Percentiles rank a stretch among this genome's conserved stretches.
These are phyloP conservation scores for Sporothrix mexicana DNA, from an alignment of 2,329 filamentous ascomycete species.

Conservation along the genomic window DNA sequence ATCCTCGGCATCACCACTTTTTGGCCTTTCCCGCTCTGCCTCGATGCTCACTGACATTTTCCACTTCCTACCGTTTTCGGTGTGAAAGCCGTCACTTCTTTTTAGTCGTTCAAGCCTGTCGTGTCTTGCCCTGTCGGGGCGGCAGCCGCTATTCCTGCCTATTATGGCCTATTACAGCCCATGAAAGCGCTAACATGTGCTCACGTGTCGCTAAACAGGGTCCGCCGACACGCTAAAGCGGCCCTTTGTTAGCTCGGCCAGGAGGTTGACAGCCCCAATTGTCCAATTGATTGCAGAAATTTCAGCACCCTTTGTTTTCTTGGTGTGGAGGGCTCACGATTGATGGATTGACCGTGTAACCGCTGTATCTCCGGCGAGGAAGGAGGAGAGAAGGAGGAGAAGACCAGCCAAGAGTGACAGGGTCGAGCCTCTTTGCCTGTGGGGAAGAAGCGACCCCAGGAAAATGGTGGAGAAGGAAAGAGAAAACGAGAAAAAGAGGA, in stretches of 20 bases:
- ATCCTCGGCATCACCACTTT: neutral
- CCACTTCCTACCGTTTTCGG: slow-evolving; percentile 13
- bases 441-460: slow-evolving; percentile 10
- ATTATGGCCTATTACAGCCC: too few species aligned
- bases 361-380: slow-evolving; percentile 13
- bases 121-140: neutral
- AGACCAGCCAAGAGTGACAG: too few species aligned
- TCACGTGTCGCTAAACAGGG: slow-evolving; percentile 11
- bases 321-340: neutral
- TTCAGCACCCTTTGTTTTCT: neutral
- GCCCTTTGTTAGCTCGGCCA: neutral
- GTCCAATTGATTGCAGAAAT: neutral
- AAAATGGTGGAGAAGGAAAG: slow-evolving; percentile 21
- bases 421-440: neutral
- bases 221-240: slow-evolving; percentile 1
- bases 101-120: neutral
- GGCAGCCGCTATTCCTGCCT: neutral
- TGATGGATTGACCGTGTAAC: neutral
- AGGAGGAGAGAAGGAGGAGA: too few species aligned
- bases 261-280: neutral
- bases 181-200: slow-evolving; percentile 10
- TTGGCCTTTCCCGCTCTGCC: neutral
- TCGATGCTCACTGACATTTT: neutral
- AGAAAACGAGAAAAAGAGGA: neutral
- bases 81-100: neutral